phyloP scores from a whole-genome alignment of 257 asterid genomes.

The Gentiana dahurica region DNA sequence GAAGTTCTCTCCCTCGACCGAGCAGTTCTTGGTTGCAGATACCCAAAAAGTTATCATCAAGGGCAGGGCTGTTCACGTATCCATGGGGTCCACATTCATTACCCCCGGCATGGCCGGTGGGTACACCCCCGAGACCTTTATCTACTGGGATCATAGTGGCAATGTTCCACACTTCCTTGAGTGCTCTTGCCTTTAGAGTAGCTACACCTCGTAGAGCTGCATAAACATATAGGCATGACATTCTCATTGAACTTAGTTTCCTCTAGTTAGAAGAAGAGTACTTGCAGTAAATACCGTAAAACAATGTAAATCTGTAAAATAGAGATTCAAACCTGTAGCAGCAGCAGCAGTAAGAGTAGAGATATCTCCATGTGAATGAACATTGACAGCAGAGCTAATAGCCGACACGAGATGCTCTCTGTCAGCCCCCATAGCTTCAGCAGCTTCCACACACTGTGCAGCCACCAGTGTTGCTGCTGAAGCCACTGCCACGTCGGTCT shows the following conservation, averaged over 20 bases:
- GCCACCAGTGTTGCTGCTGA: conserved; percentile 96
- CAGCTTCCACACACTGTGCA: conserved; percentile 95
- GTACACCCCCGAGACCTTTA: conserved; percentile 28
- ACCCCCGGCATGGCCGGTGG: conserved; percentile 28
- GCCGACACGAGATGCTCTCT: conserved; percentile 87
- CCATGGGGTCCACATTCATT: conserved; percentile 26
- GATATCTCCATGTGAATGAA: conserved; percentile 82
- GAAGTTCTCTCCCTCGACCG: conserved; percentile 84
- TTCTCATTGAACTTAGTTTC: too few relatives aligned
- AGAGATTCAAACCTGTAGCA: conserved; percentile 52
- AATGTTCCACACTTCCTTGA: conserved; percentile 92
- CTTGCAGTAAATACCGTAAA: too few relatives aligned
- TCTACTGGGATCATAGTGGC: conserved; percentile 78
- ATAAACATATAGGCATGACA: neutral
- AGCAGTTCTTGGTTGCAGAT: conserved; percentile 91
- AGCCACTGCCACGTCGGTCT: conserved; percentile 88
- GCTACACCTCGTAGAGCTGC: conserved; percentile 91
- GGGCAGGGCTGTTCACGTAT: conserved; percentile 44
- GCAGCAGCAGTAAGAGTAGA: conserved; percentile 98
- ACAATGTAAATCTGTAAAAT: too few relatives aligned
- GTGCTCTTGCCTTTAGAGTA: conserved; percentile 87
- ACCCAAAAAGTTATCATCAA: conserved; percentile 83
- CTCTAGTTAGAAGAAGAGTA: too few relatives aligned
- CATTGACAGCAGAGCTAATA: conserved; percentile 88
- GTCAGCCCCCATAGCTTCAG: conserved; percentile 93